A percentile compares a stretch with the other conserved stretches of the same genome.
These are phyloP conservation scores for Fusarium odoratissimum DNA, from an alignment of 2,329 filamentous ascomycete species.

Conservation along the genomic window DNA sequence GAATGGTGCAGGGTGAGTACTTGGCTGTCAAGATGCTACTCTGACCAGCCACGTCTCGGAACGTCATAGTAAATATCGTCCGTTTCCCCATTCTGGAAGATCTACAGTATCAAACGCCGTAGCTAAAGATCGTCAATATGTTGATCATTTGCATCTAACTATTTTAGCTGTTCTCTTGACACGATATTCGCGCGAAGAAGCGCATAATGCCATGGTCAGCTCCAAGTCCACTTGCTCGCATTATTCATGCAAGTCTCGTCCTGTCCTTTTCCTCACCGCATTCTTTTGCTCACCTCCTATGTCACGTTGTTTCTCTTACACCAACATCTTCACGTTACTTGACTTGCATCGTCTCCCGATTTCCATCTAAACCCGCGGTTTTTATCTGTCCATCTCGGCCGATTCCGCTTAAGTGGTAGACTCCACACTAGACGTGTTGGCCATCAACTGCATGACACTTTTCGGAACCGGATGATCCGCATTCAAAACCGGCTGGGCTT, in stretches of 20 bases:
- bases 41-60: slow-evolving; percentile 3
- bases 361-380: not conserved
- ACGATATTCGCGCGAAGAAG: not conserved
- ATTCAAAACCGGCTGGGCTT: not conserved
- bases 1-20: slow-evolving; percentile 21
- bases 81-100: slow-evolving; percentile 14
- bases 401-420: slow-evolving; percentile 16
- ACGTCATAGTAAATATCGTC: slow-evolving; percentile 2
- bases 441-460: slow-evolving; percentile 1
- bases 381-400: slow-evolving; percentile 10
- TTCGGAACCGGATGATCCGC: slow-evolving; percentile 16
- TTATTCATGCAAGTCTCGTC: slow-evolving; percentile 26
- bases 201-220: not conserved
- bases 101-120: slow-evolving; percentile 17
- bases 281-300: slow-evolving; percentile 7
- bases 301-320: slow-evolving; percentile 22
- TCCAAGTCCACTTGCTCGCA: not conserved
- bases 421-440: not conserved
- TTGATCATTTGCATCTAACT: not conserved
- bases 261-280: slow-evolving; percentile 37
- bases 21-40: slow-evolving; percentile 1
- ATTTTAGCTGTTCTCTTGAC: not conserved
- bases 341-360: slow-evolving; percentile 5
- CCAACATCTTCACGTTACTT: slow-evolving; percentile 33
- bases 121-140: not conserved